phyloP scores from a whole-genome alignment of 306 rosid species.

The Hippophae gyantsensis region DNA sequence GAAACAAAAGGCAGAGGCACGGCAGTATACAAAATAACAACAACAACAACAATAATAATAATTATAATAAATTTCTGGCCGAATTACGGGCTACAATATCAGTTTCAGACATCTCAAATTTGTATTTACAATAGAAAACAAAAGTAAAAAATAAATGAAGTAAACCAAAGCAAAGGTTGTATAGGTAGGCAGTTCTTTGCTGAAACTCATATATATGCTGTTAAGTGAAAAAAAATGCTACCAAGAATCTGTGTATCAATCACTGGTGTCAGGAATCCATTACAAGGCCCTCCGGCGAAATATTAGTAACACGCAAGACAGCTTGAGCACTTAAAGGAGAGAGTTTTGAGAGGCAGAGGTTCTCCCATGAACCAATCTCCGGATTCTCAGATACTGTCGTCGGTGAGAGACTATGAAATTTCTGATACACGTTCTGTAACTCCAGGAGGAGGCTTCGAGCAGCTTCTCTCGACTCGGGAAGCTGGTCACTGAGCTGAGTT shows the following conservation, averaged over 20 bases:
- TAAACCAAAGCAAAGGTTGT: constrained; percentile 37
- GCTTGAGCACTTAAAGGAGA: constrained; percentile 95
- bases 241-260: constrained; percentile 11
- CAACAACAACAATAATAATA: neutral
- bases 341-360: constrained; percentile 74
- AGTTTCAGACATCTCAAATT: constrained; percentile 42
- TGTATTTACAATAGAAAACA: constrained; percentile 58
- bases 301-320: constrained; percentile 77
- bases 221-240: constrained; percentile 10
- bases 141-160: constrained; percentile 15
- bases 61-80: constrained; percentile 30
- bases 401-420: constrained; percentile 34
- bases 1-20: too few species aligned
- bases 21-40: too few species aligned
- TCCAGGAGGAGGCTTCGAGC: constrained; percentile 79
- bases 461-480: constrained; percentile 97
- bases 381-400: constrained; percentile 29
- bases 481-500: constrained; percentile 87
- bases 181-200: constrained; percentile 18
- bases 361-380: constrained; percentile 71
- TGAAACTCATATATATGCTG: constrained; percentile 21
- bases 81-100: constrained; percentile 41
- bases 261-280: constrained; percentile 44
- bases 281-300: constrained; percentile 62
- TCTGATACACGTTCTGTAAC: constrained; percentile 67